A percentile compares a stretch with the other conserved stretches of the same genome.
These are phyloP conservation scores for Chrysophaeum taylorii DNA, from an alignment of 352 stramenopile genomes.

Conservation along the genomic window DNA sequence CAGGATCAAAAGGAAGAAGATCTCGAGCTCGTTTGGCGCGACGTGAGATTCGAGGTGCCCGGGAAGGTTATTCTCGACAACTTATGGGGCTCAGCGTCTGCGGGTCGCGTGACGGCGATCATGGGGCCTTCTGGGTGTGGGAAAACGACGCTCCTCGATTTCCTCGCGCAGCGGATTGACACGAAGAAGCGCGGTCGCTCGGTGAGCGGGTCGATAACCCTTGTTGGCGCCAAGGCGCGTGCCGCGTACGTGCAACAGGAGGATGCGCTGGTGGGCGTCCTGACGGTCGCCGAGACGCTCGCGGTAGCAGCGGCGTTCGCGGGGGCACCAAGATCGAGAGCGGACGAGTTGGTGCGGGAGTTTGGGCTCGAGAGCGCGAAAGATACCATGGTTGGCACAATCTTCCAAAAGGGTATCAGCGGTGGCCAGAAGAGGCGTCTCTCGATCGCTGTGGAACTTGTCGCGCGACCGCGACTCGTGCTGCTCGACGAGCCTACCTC, in stretches of 20 bases:
- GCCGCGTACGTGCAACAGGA: constrained; percentile 46
- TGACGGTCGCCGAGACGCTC: constrained; percentile 46
- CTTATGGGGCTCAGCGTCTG: no score
- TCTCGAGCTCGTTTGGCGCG: no score
- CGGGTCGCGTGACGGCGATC: no score
- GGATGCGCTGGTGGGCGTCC: constrained; percentile 49
- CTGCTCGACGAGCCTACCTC: constrained; percentile 69
- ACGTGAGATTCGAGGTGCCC: no score
- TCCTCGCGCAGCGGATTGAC: no score
- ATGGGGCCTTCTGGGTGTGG: no score
- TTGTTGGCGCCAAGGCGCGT: not conserved
- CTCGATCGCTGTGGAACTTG: constrained; percentile 44
- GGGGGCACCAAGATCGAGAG: no score
- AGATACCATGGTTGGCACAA: not conserved
- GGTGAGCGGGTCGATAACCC: no score
- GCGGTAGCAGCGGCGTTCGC: constrained; percentile 40
- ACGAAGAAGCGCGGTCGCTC: no score
- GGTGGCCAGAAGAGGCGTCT: constrained; percentile 51
- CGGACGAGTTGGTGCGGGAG: not conserved
- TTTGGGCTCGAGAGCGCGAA: not conserved
- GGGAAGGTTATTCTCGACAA: no score
- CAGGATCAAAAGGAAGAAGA: no score
- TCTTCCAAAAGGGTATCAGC: constrained; percentile 28
- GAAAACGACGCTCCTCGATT: no score
- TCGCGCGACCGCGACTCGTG: constrained; percentile 40